Percentiles rank a stretch among this genome's conserved stretches.
Evolutionary conservation across 345 rosid species (phyloP).

Genomic region (Iberis pinnata): DNA sequence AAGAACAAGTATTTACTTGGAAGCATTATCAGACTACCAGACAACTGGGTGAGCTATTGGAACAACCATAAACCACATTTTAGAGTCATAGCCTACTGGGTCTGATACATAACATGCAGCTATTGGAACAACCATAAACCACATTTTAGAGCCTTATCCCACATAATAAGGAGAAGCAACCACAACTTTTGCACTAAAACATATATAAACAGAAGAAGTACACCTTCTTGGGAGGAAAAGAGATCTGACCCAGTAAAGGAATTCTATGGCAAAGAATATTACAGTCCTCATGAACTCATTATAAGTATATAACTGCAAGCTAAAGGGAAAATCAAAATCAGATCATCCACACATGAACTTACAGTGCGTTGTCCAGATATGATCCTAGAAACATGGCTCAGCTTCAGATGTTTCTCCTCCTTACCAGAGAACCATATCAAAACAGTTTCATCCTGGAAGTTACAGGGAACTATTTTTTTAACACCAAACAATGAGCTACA

Average conservation of each 20-base stretch:
- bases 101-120: slow-evolving; percentile 4
- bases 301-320: slow-evolving; percentile 4
- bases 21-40: too few relatives aligned
- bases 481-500: slow-evolving; percentile 4
- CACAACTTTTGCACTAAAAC: background rate
- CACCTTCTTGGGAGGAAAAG: background rate
- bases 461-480: slow-evolving; percentile 11
- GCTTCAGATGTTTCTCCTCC: slow-evolving; percentile 79
- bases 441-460: slow-evolving; percentile 82
- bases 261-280: background rate
- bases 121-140: background rate
- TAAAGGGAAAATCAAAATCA: slow-evolving; percentile 2
- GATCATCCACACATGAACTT: slow-evolving; percentile 32
- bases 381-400: slow-evolving; percentile 86
- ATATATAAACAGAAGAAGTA: slow-evolving; percentile 1
- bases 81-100: too few relatives aligned
- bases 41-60: too few relatives aligned
- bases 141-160: slow-evolving; percentile 9
- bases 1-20: slow-evolving; percentile 6
- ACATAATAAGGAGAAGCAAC: background rate
- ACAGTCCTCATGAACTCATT: background rate
- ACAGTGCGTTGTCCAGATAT: slow-evolving; percentile 97
- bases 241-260: background rate
- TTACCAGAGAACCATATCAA: slow-evolving; percentile 97
- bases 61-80: too few relatives aligned